A percentile compares a stretch with the other conserved stretches of the same genome.
phyloP scores from a whole-genome alignment of 192 early-diverging fungal genomes.

The Backusella australiensis region DNA sequence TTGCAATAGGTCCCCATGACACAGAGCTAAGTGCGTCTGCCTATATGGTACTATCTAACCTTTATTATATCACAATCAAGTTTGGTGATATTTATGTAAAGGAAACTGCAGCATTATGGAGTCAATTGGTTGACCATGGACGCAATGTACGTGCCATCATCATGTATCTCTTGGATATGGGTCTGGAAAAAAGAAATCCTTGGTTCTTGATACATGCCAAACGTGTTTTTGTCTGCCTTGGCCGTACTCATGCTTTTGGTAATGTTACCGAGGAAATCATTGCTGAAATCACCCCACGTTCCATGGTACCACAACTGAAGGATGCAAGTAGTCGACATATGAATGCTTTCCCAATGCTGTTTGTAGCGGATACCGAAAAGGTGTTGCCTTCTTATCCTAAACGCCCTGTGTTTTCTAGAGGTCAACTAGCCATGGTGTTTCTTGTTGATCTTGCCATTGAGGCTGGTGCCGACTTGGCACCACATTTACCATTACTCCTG shows the following conservation, averaged over 20 bases:
- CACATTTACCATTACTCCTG: constrained; percentile 69
- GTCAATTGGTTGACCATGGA: constrained; percentile 64
- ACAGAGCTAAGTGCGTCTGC: constrained; percentile 46
- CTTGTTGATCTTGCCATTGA: constrained; percentile 81
- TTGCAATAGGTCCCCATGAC: constrained; percentile 41
- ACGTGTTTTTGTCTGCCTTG: constrained; percentile 74
- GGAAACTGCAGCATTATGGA: constrained; percentile 80
- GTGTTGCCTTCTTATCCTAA: constrained; percentile 62
- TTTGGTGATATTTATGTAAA: constrained; percentile 75
- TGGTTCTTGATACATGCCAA: constrained; percentile 76
- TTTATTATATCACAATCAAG: constrained; percentile 81
- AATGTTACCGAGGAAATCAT: constrained; percentile 63
- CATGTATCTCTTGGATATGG: constrained; percentile 69
- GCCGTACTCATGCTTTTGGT: constrained; percentile 57
- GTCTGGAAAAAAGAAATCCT: constrained; percentile 75
- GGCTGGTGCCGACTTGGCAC: constrained; percentile 58
- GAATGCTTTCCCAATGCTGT: constrained; percentile 40
- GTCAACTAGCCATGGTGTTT: constrained; percentile 74
- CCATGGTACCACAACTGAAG: constrained; percentile 60
- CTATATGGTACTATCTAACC: constrained; percentile 65
- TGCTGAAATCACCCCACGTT: constrained; percentile 64
- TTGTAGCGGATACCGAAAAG: constrained; percentile 69
- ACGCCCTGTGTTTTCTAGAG: constrained; percentile 67
- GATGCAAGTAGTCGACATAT: constrained; percentile 33
- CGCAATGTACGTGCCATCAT: constrained; percentile 62